Base-by-base conservation (phyloP, 371 early-diverging fungal genomes). In the Lichtheimia hyalospora region DNA sequence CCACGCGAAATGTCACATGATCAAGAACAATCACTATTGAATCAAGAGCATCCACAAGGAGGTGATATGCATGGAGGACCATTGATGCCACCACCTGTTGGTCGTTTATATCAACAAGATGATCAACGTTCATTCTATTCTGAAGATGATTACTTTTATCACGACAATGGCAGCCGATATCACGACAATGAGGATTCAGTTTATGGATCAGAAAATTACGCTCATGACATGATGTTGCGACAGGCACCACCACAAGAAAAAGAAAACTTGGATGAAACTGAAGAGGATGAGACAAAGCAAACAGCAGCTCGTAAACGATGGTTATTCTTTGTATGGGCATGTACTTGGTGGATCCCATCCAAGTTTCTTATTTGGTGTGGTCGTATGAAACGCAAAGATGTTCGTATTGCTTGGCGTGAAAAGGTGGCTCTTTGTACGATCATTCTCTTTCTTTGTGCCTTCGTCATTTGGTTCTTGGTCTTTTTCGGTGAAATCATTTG, bases 401-500 rank as follows among this genome's bases (percentile, higher is more conserved):
- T 93, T 27, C 90, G 90, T 27, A 84, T 94, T 69, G 96, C 98
- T 0, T 98, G 98, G 98, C 87, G 97, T 54, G 98, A 98, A 74
- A 96, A 98, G 76, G 85, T 97, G 4, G 89, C 96, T 1, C 82
- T 98, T 13, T 96, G 95, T 70, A 73, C 92, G 61, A 64, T 98
- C 52, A 95, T 98, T 58, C 73, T 91, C 39, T 69, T 93, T 28
- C 67, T 93, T 74, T 93, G 91, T 62, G 84, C 82, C 4, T 72
- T 88, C 61, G 85, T 95, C 50, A 83, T 97, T 40, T 94, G 96
- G 82, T 94, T 92, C 73, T 90, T 98, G 62, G 87, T 93, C 12
- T 89, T 92, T 52, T 83, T 96, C 42, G 92, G 97, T 21, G 77
- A 87, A 61, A 63, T 94, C 51, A 81, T 98, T 15, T 98, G 99